These are phyloP conservation scores for Ceratobasidium sp. DNA, from an alignment of 1,284 basidiomycete species.

Conservation along the genomic window DNA sequence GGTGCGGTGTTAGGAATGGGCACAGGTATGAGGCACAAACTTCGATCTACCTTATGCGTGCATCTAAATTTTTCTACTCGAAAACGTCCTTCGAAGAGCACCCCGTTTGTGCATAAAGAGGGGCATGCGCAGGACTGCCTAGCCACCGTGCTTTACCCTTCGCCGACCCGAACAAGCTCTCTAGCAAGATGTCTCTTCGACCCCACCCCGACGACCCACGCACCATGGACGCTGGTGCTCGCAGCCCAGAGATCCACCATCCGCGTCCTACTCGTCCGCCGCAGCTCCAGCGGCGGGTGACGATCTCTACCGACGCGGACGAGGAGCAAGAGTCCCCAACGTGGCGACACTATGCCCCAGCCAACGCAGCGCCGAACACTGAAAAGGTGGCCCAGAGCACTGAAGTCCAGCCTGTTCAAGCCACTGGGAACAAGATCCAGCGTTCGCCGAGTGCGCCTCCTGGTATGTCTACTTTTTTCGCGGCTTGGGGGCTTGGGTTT, in stretches of 20 bases:
- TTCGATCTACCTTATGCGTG: background rate
- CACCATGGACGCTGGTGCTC: background rate
- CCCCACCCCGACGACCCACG: constrained; percentile 10
- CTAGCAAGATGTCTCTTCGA: constrained; percentile 27
- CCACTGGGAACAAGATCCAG: background rate
- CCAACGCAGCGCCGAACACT: constrained; percentile 8
- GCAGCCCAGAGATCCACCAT: constrained; percentile 31
- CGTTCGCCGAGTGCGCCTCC: constrained; percentile 34
- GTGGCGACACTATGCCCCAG: constrained; percentile 25
- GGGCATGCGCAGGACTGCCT: background rate
- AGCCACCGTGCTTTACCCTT: background rate
- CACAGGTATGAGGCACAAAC: background rate
- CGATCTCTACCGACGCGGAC: constrained; percentile 5
- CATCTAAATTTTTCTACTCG: background rate
- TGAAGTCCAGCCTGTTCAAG: background rate
- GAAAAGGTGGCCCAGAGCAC: constrained; percentile 20
- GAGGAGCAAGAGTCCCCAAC: constrained; percentile 2
- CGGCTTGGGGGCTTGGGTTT: background rate
- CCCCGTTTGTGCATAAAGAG: background rate
- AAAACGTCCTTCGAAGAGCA: background rate
- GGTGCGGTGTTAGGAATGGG: background rate
- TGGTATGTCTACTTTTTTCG: background rate
- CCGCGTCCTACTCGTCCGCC: constrained; percentile 18
- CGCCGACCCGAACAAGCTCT: constrained; percentile 1
- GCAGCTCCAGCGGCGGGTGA: constrained; percentile 23